Evolutionary conservation across 768 basidiomycete species (phyloP).

Genomic region (Boletus rubescentipes): DNA sequence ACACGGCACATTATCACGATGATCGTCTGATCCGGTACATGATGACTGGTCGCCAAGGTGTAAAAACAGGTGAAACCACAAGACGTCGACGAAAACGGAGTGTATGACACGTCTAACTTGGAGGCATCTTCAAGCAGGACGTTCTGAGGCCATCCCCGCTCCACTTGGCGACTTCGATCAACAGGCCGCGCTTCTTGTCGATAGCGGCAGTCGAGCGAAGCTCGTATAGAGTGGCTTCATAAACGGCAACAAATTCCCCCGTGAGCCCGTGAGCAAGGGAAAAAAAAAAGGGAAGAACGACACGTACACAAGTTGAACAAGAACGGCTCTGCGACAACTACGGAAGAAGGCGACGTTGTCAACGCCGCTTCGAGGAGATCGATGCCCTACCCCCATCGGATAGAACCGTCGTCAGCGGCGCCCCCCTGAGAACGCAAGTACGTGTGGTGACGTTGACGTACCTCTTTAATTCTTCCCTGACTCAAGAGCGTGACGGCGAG

Average conservation of each 20-base stretch:
- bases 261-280: not conserved
- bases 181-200: constrained; percentile 73
- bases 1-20: no score
- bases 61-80: no score
- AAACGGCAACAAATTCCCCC: not conserved
- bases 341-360: constrained; percentile 61
- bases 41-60: not conserved
- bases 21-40: not conserved
- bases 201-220: constrained; percentile 69
- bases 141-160: constrained; percentile 81
- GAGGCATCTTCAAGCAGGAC: constrained; percentile 76
- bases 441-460: constrained; percentile 21
- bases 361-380: constrained; percentile 65
- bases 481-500: constrained; percentile 68
- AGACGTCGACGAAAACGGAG: not conserved
- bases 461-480: constrained; percentile 74
- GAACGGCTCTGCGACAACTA: constrained; percentile 79
- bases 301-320: constrained; percentile 79
- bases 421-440: no score
- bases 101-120: constrained; percentile 36
- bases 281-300: not conserved
- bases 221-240: constrained; percentile 75
- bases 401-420: not conserved
- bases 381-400: constrained; percentile 52
- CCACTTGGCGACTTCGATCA: constrained; percentile 81